phyloP scores from a whole-genome alignment of 257 asterid genomes.

The Nicotiana attenuata region DNA sequence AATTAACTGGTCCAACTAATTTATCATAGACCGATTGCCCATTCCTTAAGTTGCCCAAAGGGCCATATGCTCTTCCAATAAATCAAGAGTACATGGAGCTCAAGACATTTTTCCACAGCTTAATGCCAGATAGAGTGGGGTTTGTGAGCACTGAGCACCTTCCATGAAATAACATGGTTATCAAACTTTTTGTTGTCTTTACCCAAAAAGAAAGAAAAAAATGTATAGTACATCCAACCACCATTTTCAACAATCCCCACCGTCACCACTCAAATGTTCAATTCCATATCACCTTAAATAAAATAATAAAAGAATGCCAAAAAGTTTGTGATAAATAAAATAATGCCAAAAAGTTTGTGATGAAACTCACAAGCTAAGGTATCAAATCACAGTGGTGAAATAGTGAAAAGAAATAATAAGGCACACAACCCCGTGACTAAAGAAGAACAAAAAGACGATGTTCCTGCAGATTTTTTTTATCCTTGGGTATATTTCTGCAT shows the following conservation, averaged over 20 bases:
- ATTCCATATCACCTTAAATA: background rate
- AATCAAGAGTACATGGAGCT: background rate
- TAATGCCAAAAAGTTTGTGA: background rate
- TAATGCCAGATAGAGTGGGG: background rate
- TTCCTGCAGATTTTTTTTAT: conserved; percentile 9
- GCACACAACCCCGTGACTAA: conserved; percentile 29
- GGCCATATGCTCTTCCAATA: background rate
- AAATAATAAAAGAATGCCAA: background rate
- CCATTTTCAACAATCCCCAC: background rate
- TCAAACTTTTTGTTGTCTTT: conserved; percentile 11
- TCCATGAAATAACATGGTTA: conserved; percentile 3
- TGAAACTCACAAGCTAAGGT: background rate
- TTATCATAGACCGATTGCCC: too few relatives aligned
- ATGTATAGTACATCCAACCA: conserved; percentile 11
- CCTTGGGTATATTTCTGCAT: conserved; percentile 30
- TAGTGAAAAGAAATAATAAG: conserved; percentile 6
- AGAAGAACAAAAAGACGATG: background rate
- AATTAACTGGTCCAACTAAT: too few relatives aligned
- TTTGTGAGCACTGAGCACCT: background rate
- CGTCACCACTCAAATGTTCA: background rate
- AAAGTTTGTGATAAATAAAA: background rate
- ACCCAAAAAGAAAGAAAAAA: background rate
- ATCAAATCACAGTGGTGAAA: background rate
- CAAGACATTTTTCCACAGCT: background rate
- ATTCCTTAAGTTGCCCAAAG: too few relatives aligned